Percentiles rank a stretch among this genome's conserved stretches.
These are phyloP conservation scores for Chalaropsis ovoidea DNA, from an alignment of 2,329 filamentous ascomycete species.

Conservation along the genomic window DNA sequence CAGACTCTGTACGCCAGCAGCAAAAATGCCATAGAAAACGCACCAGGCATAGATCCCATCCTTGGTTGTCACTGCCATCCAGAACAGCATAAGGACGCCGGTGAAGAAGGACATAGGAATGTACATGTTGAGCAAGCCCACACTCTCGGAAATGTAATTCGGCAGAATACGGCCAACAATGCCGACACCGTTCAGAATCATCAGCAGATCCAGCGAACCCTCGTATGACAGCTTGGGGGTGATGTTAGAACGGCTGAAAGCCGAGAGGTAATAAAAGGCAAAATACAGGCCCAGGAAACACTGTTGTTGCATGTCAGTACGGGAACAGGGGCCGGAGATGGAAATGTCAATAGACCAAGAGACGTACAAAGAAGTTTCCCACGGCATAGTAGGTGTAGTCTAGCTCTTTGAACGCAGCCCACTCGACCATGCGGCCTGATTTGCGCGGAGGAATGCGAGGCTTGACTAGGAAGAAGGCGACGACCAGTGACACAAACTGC, in stretches of 20 bases:
- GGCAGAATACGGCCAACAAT: constrained; percentile 48
- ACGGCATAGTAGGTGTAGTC: constrained; percentile 38
- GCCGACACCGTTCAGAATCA: constrained; percentile 56
- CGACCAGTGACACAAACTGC: constrained; percentile 37
- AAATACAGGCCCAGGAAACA: constrained; percentile 47
- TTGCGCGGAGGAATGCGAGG: constrained; percentile 37
- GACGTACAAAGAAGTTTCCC: constrained; percentile 30
- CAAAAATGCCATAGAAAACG: constrained; percentile 53
- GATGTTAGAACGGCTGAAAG: constrained; percentile 39
- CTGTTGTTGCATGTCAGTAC: constrained; percentile 26
- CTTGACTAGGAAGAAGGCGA: constrained; percentile 35
- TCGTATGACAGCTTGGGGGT: constrained; percentile 36
- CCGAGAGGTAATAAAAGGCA: constrained; percentile 49
- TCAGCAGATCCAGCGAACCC: constrained; percentile 49
- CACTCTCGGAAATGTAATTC: constrained; percentile 47
- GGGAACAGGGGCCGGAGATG: not conserved
- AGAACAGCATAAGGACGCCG: constrained; percentile 42
- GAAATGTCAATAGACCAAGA: not conserved
- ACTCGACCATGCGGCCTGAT: constrained; percentile 37
- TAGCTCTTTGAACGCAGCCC: constrained; percentile 38
- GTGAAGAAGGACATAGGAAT: constrained; percentile 39
- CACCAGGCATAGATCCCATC: constrained; percentile 52
- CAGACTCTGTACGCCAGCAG: constrained; percentile 53
- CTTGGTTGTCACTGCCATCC: constrained; percentile 46
- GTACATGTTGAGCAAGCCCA: constrained; percentile 52